phyloP scores from a whole-genome alignment of 1,284 basidiomycete genomes.

The Grifola frondosa region DNA sequence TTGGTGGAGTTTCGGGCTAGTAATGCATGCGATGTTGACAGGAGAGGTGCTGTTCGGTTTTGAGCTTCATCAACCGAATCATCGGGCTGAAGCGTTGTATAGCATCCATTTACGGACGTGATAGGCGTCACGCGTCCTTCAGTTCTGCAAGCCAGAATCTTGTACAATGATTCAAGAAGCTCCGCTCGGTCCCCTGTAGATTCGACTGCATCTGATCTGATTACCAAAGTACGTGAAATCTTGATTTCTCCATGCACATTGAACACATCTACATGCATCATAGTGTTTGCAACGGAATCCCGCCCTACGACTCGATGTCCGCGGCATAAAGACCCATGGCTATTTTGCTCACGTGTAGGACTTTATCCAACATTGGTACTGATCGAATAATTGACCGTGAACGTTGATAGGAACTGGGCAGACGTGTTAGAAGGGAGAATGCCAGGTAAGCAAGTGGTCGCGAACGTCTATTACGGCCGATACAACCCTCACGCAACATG shows the following conservation, averaged over 20 bases:
- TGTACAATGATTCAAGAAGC: constrained; percentile 28
- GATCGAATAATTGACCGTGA: no score
- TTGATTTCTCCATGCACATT: neutral
- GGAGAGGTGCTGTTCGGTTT: constrained; percentile 43
- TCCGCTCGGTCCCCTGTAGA: no score
- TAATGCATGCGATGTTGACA: constrained; percentile 70
- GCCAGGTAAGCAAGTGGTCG: no score
- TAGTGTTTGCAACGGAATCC: constrained; percentile 62
- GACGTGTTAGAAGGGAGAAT: no score
- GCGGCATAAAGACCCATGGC: constrained; percentile 41
- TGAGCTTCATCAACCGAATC: neutral
- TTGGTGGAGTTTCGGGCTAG: constrained; percentile 79
- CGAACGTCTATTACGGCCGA: no score
- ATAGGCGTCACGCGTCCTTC: constrained; percentile 18
- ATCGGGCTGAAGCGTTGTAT: neutral
- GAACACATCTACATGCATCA: neutral
- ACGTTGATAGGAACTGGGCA: no score
- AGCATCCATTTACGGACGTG: constrained; percentile 39
- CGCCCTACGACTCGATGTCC: constrained; percentile 39
- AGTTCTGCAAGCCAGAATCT: constrained; percentile 25
- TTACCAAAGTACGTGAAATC: constrained; percentile 35
- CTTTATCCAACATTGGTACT: no score
- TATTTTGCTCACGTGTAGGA: constrained; percentile 50
- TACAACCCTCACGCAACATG: no score
- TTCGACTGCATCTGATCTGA: constrained; percentile 37